These are phyloP conservation scores for Calonectria hawksworthii DNA, from an alignment of 2,329 filamentous ascomycete species.

Conservation along the genomic window DNA sequence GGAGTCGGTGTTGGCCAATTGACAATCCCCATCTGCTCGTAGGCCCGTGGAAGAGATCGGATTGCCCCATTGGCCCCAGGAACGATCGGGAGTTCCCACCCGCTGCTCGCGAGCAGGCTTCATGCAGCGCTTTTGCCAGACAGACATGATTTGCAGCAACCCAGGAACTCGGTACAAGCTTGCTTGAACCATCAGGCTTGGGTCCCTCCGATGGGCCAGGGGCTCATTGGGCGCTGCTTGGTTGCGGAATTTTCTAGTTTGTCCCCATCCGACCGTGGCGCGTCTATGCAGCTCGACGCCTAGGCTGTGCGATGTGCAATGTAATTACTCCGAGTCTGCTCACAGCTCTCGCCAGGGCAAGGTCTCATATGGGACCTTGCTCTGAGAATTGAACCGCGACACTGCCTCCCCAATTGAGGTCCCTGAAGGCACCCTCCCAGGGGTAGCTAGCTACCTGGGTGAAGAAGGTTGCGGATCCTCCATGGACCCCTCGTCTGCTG, in stretches of 20 bases:
- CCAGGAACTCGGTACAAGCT: constrained; percentile 43
- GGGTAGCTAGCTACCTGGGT: neutral
- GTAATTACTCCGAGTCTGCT: constrained; percentile 8
- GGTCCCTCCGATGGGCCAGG: constrained; percentile 22
- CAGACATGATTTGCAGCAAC: constrained; percentile 52
- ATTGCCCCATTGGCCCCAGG: constrained; percentile 41
- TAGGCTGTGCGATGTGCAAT: neutral
- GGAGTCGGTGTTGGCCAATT: constrained; percentile 29
- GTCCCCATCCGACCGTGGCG: constrained; percentile 35
- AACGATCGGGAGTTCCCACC: constrained; percentile 43
- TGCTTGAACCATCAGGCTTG: constrained; percentile 36
- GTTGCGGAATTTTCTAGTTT: constrained; percentile 33
- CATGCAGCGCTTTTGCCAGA: constrained; percentile 43
- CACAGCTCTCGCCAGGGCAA: constrained; percentile 13
- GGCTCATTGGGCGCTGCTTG: constrained; percentile 36
- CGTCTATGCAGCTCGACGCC: constrained; percentile 27
- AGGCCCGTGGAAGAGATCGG: constrained; percentile 37
- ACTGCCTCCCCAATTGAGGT: constrained; percentile 10
- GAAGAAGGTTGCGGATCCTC: constrained; percentile 20
- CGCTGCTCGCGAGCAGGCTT: constrained; percentile 40
- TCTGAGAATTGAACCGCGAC: constrained; percentile 32
- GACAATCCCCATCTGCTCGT: constrained; percentile 32
- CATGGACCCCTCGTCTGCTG: constrained; percentile 2
- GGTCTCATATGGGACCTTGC: constrained; percentile 19
- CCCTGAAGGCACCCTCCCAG: neutral